Evolutionary conservation across 2,329 filamentous ascomycete species (phyloP).

Genomic region (Helminthosporium solani): DNA sequence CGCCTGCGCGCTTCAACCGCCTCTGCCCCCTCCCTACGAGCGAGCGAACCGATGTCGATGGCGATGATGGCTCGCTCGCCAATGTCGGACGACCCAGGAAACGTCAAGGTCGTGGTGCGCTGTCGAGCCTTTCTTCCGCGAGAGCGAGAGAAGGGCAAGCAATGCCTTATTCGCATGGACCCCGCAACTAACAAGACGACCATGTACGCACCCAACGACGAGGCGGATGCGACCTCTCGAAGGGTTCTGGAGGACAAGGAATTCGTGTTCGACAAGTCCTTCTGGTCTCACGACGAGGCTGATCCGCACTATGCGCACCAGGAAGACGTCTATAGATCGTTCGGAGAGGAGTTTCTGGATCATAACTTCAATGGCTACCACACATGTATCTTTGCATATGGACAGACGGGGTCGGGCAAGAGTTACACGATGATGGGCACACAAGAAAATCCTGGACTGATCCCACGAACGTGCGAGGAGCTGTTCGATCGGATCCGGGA

Average conservation of each 20-base stretch:
- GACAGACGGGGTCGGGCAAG: slow-evolving; percentile 96
- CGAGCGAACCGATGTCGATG: slow-evolving; percentile 35
- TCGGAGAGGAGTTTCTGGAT: slow-evolving; percentile 95
- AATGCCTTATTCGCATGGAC: slow-evolving; percentile 91
- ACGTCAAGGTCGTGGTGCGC: slow-evolving; percentile 54
- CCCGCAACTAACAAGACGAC: slow-evolving; percentile 82
- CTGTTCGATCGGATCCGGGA: slow-evolving; percentile 90
- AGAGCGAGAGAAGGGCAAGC: slow-evolving; percentile 80
- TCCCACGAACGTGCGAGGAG: slow-evolving; percentile 93
- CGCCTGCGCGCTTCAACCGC: slow-evolving; percentile 39
- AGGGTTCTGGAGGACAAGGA: slow-evolving; percentile 82
- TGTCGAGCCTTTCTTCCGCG: slow-evolving; percentile 50
- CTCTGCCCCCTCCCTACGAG: slow-evolving; percentile 48
- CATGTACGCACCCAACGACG: slow-evolving; percentile 67
- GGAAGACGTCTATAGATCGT: slow-evolving; percentile 87
- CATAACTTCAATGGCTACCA: slow-evolving; percentile 99
- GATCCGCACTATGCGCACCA: slow-evolving; percentile 89
- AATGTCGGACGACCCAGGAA: slow-evolving; percentile 46
- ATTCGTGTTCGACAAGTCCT: slow-evolving; percentile 97
- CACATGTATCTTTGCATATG: slow-evolving; percentile 98
- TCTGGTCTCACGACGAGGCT: slow-evolving; percentile 84
- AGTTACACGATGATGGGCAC: slow-evolving; percentile 98
- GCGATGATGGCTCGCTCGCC: slow-evolving; percentile 34
- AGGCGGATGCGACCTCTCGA: slow-evolving; percentile 60
- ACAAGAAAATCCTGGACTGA: slow-evolving; percentile 81